Evolutionary conservation across 495 filamentous ascomycete species (phyloP).

Genomic region (Xylaria acuta): DNA sequence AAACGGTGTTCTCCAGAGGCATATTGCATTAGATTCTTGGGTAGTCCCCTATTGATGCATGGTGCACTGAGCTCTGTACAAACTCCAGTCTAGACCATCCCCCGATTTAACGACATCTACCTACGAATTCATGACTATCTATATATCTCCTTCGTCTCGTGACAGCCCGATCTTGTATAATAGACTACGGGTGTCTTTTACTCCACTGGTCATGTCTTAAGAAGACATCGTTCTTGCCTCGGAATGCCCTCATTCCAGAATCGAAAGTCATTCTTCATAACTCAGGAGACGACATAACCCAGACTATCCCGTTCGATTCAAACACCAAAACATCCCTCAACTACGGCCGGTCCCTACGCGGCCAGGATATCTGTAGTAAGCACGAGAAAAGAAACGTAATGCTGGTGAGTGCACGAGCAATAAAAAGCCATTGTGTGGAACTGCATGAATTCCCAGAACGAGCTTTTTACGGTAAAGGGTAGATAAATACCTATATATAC

Average conservation of each 20-base stretch:
- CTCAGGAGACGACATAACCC: background rate
- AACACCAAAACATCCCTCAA: background rate
- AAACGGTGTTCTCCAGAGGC: conserved; percentile 33
- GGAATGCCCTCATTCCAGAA: background rate
- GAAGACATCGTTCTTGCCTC: background rate
- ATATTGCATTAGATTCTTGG: conserved; percentile 8
- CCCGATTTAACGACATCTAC: background rate
- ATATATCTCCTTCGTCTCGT: background rate
- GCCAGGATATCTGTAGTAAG: background rate
- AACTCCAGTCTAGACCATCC: background rate
- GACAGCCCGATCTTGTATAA: background rate
- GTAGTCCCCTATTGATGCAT: background rate
- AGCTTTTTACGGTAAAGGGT: no score
- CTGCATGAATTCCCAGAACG: no score
- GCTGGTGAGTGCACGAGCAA: no score
- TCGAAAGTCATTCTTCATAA: background rate
- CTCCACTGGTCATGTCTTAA: background rate
- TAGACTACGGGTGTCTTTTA: background rate
- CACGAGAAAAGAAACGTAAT: no score
- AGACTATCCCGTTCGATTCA: background rate
- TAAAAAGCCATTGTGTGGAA: no score
- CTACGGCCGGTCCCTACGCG: background rate
- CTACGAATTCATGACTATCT: background rate
- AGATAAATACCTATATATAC: background rate
- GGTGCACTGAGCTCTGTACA: background rate